A percentile compares a stretch with the other conserved stretches of the same genome.
Evolutionary conservation across 1,284 basidiomycete genomes (phyloP).

Genomic region (Trametes sp.): DNA sequence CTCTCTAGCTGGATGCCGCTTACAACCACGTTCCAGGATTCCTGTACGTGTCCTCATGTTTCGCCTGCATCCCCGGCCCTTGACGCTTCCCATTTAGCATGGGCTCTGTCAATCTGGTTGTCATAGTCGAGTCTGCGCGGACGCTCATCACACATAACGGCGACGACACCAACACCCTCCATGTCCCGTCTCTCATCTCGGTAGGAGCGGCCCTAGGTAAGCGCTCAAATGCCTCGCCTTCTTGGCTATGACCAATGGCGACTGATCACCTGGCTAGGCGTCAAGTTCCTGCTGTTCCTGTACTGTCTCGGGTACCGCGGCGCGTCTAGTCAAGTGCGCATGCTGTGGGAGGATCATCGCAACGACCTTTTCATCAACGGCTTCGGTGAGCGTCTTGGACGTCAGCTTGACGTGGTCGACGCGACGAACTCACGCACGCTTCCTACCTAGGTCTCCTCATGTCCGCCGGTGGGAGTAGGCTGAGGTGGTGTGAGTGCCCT

Average conservation of each 20-base stretch:
- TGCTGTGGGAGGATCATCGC: conserved; percentile 95
- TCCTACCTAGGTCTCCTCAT: conserved; percentile 77
- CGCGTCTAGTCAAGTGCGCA: conserved; percentile 88
- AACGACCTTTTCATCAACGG: conserved; percentile 89
- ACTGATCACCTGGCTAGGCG: conserved; percentile 53
- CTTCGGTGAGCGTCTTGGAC: conserved; percentile 59
- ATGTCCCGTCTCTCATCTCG: conserved; percentile 84
- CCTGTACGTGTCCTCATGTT: conserved; percentile 55
- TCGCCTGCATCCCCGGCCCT: not conserved
- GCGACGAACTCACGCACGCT: conserved; percentile 33
- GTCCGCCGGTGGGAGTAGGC: conserved; percentile 89
- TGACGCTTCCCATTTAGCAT: conserved; percentile 61
- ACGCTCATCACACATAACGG: conserved; percentile 66
- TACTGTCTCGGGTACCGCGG: conserved; percentile 85
- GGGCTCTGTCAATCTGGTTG: conserved; percentile 85
- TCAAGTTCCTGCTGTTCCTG: conserved; percentile 87
- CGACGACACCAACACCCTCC: conserved; percentile 70
- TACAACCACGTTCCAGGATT: conserved; percentile 65
- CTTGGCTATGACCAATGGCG: not conserved
- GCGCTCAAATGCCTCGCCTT: conserved; percentile 2
- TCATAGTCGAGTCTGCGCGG: conserved; percentile 85
- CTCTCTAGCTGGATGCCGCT: too few species aligned
- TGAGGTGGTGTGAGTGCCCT: conserved; percentile 76
- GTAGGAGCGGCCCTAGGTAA: conserved; percentile 86
- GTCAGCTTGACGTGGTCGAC: not conserved